Evolutionary conservation across 1,284 basidiomycete genomes (phyloP).

Genomic region (Puccinia coronata): DNA sequence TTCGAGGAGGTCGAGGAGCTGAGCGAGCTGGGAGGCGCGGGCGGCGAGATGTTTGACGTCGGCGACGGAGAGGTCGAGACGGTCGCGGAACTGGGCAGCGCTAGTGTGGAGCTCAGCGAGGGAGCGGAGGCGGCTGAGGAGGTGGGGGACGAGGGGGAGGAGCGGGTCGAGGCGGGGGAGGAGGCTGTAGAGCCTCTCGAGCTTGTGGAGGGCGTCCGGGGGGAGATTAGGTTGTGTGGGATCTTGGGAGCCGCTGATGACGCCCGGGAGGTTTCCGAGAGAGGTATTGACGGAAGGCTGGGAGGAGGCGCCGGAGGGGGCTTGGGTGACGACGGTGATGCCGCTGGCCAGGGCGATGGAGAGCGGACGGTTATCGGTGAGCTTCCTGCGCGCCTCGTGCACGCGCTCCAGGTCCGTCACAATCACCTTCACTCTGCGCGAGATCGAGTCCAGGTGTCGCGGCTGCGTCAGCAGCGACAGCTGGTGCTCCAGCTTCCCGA

Average conservation of each 20-base stretch:
- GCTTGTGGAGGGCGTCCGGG: conserved; percentile 64
- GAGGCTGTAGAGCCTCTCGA: conserved; percentile 66
- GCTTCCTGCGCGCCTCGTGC: conserved; percentile 63
- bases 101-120: conserved; percentile 78
- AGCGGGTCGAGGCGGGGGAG: conserved; percentile 80
- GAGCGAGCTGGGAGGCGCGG: conserved; percentile 69
- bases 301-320: conserved; percentile 53
- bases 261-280: conserved; percentile 55
- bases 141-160: conserved; percentile 83
- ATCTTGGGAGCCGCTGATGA: conserved; percentile 52
- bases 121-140: conserved; percentile 82
- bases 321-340: conserved; percentile 56
- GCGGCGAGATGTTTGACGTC: conserved; percentile 69
- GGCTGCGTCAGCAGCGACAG: conserved; percentile 88
- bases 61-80: conserved; percentile 70
- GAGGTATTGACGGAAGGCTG: conserved; percentile 35
- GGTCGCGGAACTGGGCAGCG: conserved; percentile 69
- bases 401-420: conserved; percentile 88
- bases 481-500: conserved; percentile 79
- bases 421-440: conserved; percentile 85
- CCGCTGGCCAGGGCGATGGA: conserved; percentile 60
- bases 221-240: conserved; percentile 60
- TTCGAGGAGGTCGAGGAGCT: conserved; percentile 66
- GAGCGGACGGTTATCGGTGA: conserved; percentile 56
- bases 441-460: conserved; percentile 93